phyloP scores from a whole-genome alignment of 352 stramenopile species.

The Globisporangium acanthophoron region DNA sequence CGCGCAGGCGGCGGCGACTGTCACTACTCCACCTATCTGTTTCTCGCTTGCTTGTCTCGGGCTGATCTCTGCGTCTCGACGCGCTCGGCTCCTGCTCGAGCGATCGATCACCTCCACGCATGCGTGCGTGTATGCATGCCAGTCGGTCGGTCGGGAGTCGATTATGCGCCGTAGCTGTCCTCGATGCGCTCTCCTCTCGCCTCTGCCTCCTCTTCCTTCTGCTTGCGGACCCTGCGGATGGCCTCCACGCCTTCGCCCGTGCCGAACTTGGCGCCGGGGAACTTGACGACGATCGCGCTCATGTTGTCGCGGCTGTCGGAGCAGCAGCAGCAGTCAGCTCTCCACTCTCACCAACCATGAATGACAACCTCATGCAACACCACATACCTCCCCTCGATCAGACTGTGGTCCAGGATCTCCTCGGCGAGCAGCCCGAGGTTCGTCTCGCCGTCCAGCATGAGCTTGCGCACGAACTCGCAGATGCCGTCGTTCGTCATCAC shows the following conservation, averaged over 20 bases:
- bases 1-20: background rate
- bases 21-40: background rate
- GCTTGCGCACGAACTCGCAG: conserved; percentile 76
- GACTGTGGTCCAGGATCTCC: conserved; percentile 74
- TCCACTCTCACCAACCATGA: background rate
- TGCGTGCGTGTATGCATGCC: too few relatives aligned
- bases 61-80: background rate
- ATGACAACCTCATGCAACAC: background rate
- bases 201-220: conserved; percentile 35
- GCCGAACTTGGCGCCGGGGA: conserved; percentile 59
- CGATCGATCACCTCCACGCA: background rate
- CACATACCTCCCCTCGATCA: conserved; percentile 58
- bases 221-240: conserved; percentile 49
- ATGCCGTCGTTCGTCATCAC: conserved; percentile 90
- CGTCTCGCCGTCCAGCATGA: conserved; percentile 63
- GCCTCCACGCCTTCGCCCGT: conserved; percentile 52
- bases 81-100: background rate
- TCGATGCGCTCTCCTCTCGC: conserved; percentile 21
- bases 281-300: conserved; percentile 78
- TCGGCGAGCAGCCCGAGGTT: conserved; percentile 73
- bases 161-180: conserved; percentile 10
- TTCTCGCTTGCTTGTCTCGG: background rate
- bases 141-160: background rate
- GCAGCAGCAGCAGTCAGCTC: background rate
- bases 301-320: conserved; percentile 72